Percentiles rank a stretch among this genome's conserved stretches.
Conservation (phyloP, 345 rosid genomes). For the Acer saccharum region DNA sequence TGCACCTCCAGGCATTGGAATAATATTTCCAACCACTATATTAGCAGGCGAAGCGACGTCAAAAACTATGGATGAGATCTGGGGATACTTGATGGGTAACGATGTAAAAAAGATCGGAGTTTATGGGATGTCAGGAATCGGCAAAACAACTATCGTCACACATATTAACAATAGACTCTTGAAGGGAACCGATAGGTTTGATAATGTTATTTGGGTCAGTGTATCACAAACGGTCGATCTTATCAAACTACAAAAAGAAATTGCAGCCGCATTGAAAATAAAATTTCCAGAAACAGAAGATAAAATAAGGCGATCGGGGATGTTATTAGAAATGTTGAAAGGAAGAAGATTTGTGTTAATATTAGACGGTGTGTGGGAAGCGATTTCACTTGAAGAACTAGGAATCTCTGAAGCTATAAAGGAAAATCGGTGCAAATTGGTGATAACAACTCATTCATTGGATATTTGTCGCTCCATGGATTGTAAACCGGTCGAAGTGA, state of each 20-base stretch:
- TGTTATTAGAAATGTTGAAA: not conserved
- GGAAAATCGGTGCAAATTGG: constrained; percentile 16
- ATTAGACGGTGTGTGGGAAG: constrained; percentile 7
- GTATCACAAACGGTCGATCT: not conserved
- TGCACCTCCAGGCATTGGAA: not conserved
- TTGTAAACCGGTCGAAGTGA: constrained; percentile 4
- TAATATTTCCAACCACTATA: not conserved
- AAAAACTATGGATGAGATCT: constrained; percentile 1
- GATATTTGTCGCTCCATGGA: constrained; percentile 2
- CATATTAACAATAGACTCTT: constrained; percentile 16
- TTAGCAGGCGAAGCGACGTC: not conserved
- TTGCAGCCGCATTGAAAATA: constrained; percentile 6
- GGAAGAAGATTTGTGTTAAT: constrained; percentile 1
- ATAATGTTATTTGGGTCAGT: constrained; percentile 16
- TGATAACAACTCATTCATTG: constrained; percentile 19
- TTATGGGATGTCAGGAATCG: constrained; percentile 28
- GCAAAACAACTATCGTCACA: constrained; percentile 13
- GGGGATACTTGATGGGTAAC: constrained; percentile 11
- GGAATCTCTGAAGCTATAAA: constrained; percentile 6
- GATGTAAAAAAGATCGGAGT: constrained; percentile 18
- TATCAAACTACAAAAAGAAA: not conserved
- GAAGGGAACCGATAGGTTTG: not conserved
- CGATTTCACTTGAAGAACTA: not conserved
- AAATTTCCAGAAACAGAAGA: constrained; percentile 6
- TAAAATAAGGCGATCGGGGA: constrained; percentile 1